Base-by-base conservation (phyloP, 768 basidiomycete genomes). In the Leucosporidium yakuticum region DNA sequence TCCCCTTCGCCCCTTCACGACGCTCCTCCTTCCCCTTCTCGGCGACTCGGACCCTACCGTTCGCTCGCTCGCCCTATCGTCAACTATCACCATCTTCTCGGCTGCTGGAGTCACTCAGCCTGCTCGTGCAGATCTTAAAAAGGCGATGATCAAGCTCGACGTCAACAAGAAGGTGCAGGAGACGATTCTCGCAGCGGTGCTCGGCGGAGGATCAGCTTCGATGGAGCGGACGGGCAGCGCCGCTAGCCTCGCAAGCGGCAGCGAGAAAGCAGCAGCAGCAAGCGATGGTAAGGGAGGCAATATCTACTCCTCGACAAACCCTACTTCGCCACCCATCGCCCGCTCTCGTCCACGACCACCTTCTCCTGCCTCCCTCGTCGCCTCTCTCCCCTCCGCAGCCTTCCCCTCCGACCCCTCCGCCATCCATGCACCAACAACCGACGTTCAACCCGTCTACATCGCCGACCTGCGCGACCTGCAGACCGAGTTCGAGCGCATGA, bases 1-100 rank as follows among this genome's bases (percentile, higher is more conserved):
- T 67, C 90, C 91, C 47, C 85, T 96, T 53, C 84, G 88, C 55
- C 84, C 89, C 8, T 97, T 88, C 79, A 84, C 95, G 39, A 79
- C 88, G 1, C 79, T 83, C 19, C 84, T 99, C 60, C 90, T 97
- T 44, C 89, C 87, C 64, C 82, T 87, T 49, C 82, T 99, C 36
- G 90, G 97, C 80, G 95, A 98, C 79, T 85, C 86, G 1, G 96
- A 99, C 76, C 85, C 88, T 25, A 85, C 86, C 73, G 96, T 98
- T 62, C 88, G 96, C 54, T 88, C 92, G 64, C 87, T 87, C 76
- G 88, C 94, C 12, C 85, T 87, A 59, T 84, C 85, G 73, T 87
- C 90, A 1, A 84, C 91, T 66, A 84, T 96, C 21, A 86, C 88
- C 71, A 82, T 99, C 63, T 95, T 97, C 76, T 84, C 88, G 0